A percentile compares a stretch with the other conserved stretches of the same genome.
These are phyloP conservation scores for Naganishia antarctica DNA, from an alignment of 768 basidiomycete species.

Conservation along the genomic window DNA sequence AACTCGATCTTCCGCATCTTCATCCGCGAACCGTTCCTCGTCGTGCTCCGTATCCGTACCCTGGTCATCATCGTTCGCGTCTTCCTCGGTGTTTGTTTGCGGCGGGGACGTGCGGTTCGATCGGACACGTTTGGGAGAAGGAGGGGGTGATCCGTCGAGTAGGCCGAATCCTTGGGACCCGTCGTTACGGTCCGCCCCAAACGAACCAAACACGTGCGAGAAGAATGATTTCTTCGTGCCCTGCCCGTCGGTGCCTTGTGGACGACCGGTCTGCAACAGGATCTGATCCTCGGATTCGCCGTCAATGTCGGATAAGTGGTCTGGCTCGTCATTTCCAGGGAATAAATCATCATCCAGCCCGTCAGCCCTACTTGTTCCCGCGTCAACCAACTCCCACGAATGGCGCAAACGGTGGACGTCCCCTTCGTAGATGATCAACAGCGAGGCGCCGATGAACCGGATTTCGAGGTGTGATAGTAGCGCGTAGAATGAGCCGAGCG, in stretches of 20 bases:
- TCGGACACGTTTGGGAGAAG: background rate
- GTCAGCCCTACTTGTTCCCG: constrained; percentile 18
- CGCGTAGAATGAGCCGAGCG: constrained; percentile 31
- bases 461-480: constrained; percentile 61
- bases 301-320: too few relatives aligned
- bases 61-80: background rate
- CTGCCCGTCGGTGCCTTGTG: constrained; percentile 6
- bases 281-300: too few relatives aligned
- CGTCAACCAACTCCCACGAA: constrained; percentile 41
- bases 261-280: too few relatives aligned
- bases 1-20: constrained; percentile 26
- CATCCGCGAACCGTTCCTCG: constrained; percentile 23
- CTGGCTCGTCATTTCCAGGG: too few relatives aligned
- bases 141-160: constrained; percentile 1
- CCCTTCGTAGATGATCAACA: constrained; percentile 76
- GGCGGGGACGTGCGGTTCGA: background rate
- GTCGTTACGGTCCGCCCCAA: constrained; percentile 22
- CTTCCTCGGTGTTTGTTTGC: background rate
- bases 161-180: constrained; percentile 22
- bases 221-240: constrained; percentile 13
- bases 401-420: constrained; percentile 52
- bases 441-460: constrained; percentile 74
- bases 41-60: constrained; percentile 24
- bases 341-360: constrained; percentile 31
- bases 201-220: constrained; percentile 9